Base-by-base conservation (phyloP, 768 basidiomycete genomes). In the Phaeotremella fagi region DNA sequence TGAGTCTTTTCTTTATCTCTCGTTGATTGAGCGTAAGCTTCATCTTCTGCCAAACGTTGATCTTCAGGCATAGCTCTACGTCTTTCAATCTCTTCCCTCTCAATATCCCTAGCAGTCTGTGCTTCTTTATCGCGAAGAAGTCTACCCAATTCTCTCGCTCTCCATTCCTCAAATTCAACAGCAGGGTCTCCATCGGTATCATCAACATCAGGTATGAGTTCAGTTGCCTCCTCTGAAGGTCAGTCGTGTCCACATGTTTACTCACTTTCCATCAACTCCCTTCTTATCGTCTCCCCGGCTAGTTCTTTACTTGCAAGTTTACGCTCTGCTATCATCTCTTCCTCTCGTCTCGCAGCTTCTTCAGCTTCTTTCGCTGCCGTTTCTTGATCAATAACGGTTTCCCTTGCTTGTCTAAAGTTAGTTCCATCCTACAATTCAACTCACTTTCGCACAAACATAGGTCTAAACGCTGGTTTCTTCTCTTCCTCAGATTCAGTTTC, bases 51-150 rank as follows among this genome's bases (percentile, higher is more conserved):
- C 74, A 98, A 68, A 27, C 95, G 79, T 68, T 94, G 86, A 61
- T 87, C 90, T 71, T 98, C 95, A 0, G 95, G 95, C 69, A 99
- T 77, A 4, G 90, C 90, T 45, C 92, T 80, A 50, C 95, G 79
- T 36, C 92, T 79, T 68, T 98, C 95, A 52, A 98, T 78, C 77
- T 98, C 95, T 57, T 88, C 88, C 29, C 84, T 80, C 68, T 98
- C 91, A 60, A 84, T 80, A 65, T 95, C 90, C 3, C 86, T 80
- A 15, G 78, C 81, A 5, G 91, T 71, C 53, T 87, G 85, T 0
- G 86, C 90, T 72, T 95, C 90, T 74, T 92, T 89, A 76, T 99
- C 95, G 50, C 85, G 82, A 75, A 94, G 90, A 57, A 99, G 88
- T 56, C 95, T 82, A n/a, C 80, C 84, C 6, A 99, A 81, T 72